Evolutionary conservation across 306 rosid genomes (phyloP), one percentile per base, ranked within the genome.

Genomic region (Cucurbita moschata): DNA sequence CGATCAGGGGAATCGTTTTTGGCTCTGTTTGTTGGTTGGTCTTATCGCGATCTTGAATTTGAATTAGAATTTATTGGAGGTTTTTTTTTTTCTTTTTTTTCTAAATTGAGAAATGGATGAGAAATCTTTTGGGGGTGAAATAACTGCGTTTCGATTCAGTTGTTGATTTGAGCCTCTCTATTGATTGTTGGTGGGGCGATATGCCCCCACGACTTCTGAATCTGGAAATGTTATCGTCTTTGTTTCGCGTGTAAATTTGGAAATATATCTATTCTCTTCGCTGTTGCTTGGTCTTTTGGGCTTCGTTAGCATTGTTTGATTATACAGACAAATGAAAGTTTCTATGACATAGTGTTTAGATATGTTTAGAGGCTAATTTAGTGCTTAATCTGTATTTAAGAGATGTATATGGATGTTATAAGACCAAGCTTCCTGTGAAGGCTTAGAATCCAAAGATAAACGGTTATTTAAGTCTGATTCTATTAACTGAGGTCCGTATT

Each of bases 401-500:
- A 62, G 47, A 6, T 62, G 16, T 58, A 1, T 54, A 30, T 19
- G 35, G 35, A 57, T 57, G 63, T 11, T 16, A 37, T 61, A 3
- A 61, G 46, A 23, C 46, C 68, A 37, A 61, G 44, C 68, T 61
- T 38, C 38, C 2, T 37, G 21, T 38, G 68, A 61, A 61, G 23
- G 68, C 15, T 61, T 61, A 5, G 18, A 61, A 61, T 35, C 14
- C 10, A 37, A 46, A 38, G 38, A 61, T 37, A 7, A 61, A 61
- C 47, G 68, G 47, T 61, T n/a, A 61, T 14, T 11, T 61, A 61
- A 61, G 69, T 16, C 9, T 42, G 47, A 19, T 10, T 43, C 8
- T 38, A 39, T 59, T 55, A 19, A 68, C 52, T 73, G 76, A 67
- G 46, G 53, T 73, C 13, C 67, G 42, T 74, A 18, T 53, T 73